phyloP scores from a whole-genome alignment of 202 grass and related monocot species.

The Elaeis oleifera region DNA sequence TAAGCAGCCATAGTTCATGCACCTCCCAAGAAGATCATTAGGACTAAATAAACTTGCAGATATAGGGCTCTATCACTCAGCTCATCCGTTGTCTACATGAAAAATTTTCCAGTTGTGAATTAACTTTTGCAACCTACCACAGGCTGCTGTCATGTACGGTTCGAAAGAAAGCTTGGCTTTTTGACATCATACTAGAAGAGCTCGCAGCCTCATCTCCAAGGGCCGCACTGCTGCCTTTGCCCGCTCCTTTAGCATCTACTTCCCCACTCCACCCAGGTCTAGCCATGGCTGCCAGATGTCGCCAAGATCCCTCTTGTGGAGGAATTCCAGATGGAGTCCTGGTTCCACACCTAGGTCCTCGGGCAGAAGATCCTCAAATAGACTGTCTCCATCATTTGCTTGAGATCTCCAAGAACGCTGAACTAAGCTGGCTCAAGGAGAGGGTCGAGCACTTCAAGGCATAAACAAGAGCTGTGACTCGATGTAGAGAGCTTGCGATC shows the following conservation, averaged over 20 bases:
- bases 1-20: too few species aligned
- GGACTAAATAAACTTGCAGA: slow-evolving; percentile 11
- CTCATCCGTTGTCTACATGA: too few species aligned
- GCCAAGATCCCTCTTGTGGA: slow-evolving; percentile 55
- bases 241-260: slow-evolving; percentile 20
- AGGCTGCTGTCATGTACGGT: too few species aligned
- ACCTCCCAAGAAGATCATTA: too few species aligned
- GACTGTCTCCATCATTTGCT: slow-evolving; percentile 77
- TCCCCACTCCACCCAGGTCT: too few species aligned
- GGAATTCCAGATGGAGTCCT: slow-evolving; percentile 84
- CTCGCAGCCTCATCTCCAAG: background rate
- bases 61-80: slow-evolving; percentile 41
- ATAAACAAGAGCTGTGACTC: too few species aligned
- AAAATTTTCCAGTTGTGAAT: too few species aligned
- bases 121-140: too few species aligned
- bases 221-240: slow-evolving; percentile 32
- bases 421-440: slow-evolving; percentile 45
- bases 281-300: too few species aligned
- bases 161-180: too few species aligned
- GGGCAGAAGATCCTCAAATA: slow-evolving; percentile 89
- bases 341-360: slow-evolving; percentile 65
- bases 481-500: too few species aligned
- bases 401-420: slow-evolving; percentile 52
- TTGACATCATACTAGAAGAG: too few species aligned
- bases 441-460: slow-evolving; percentile 7